phyloP scores from a whole-genome alignment of 129 eudicot genomes.

The Artemisia argyi region DNA sequence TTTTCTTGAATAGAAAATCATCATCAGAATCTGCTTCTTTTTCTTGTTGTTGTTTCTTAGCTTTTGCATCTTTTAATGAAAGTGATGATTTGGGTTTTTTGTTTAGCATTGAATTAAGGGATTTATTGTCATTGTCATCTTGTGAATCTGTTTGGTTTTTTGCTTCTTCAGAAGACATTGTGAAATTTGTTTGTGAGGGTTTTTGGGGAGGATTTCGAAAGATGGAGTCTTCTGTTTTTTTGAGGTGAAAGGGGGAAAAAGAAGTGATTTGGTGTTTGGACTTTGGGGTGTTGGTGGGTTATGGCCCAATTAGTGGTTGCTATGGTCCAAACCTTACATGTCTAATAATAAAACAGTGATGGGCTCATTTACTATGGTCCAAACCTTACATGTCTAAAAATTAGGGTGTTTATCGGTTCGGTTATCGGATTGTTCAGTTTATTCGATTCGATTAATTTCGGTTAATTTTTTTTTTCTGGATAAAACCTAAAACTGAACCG shows the following conservation, averaged over 20 bases:
- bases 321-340: too few species aligned
- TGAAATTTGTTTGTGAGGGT: slow-evolving; percentile 20
- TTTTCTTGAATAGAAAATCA: slow-evolving; percentile 4
- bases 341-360: too few species aligned
- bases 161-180: slow-evolving; percentile 36
- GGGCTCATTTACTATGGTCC: not conserved
- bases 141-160: slow-evolving; percentile 33
- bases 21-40: slow-evolving; percentile 23
- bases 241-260: slow-evolving; percentile 12
- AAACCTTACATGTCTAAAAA: too few species aligned
- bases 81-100: slow-evolving; percentile 40
- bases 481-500: too few species aligned
- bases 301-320: not conserved
- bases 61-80: slow-evolving; percentile 33
- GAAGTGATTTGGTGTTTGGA: not conserved
- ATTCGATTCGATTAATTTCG: too few species aligned
- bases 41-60: slow-evolving; percentile 43
- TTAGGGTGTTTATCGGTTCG: too few species aligned
- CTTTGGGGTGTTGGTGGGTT: not conserved
- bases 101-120: slow-evolving; percentile 42
- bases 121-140: slow-evolving; percentile 40
- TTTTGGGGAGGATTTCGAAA: slow-evolving; percentile 22
- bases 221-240: not conserved
- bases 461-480: too few species aligned
- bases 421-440: too few species aligned